Evolutionary conservation across 345 rosid species (phyloP), one percentile per base, ranked within the genome.

Genomic region (Aethionema arabicum): DNA sequence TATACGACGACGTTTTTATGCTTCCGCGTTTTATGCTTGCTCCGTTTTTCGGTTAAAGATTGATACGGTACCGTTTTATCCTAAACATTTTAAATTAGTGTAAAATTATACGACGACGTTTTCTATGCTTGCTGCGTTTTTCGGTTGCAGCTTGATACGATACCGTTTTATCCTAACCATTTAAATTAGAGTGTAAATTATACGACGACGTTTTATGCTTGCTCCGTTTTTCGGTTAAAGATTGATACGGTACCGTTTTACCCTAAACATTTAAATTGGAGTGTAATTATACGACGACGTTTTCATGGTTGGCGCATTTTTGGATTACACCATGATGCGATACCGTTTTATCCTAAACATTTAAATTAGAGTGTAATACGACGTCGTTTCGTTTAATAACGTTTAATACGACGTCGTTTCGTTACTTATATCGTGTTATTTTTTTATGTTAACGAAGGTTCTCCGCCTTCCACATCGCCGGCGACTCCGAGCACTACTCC

Each of bases 401-500:
- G n/a, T n/a, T 7, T 40, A 40, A 40, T 21, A 21, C 44, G 44
- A 40, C 44, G 10, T 6, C 10, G 10, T 40, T 40, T 40, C n/a
- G 40, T 37, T n/a, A 11, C 4, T 11, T 48, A 4, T 16, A 27
- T 2, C 10, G 13, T 12, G 15, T 21, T 40, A 38, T 15, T 39
- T 56, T 41, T 40, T 48, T 63, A 29, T 35, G 39, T 49, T 49
- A 2, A 56, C 31, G 3, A 56, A 70, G 74, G 65, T 57, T 49
- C 66, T 58, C 41, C 75, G 54, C 47, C 75, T 16, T 51, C 66
- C 0, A 51, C 65, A 6, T n/a, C 59, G 32, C 69, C 74, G 48
- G 59, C 60, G 56, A 57, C 59, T 33, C 53, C 75, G 6, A 52
- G 4, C 4, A 51, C 70, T 35, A 65, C 75, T 45, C 75, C 70